Conservation (phyloP, 1,139 yeast genomes). For the Saccharomyces hybrid region DNA sequence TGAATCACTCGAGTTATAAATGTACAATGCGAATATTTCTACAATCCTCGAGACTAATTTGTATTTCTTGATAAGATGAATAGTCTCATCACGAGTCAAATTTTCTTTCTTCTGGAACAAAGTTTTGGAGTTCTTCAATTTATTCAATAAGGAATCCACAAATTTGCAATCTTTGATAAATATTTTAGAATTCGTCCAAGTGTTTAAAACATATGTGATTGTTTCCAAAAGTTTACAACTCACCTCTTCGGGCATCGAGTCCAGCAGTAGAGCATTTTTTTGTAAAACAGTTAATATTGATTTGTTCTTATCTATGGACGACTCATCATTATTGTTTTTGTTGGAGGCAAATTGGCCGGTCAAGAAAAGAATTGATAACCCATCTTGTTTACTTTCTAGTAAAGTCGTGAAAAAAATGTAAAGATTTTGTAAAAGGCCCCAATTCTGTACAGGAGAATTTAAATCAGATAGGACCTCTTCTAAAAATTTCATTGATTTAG, state of each 20-base stretch:
- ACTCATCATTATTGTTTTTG: conserved; percentile 3
- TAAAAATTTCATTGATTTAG: conserved; percentile 52
- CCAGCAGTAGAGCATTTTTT: conserved; percentile 45
- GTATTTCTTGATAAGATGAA: conserved; percentile 45
- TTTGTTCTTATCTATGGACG: conserved; percentile 11
- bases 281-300: conserved; percentile 54
- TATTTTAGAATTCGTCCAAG: conserved; percentile 58
- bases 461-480: conserved; percentile 54
- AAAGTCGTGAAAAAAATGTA: conserved; percentile 73
- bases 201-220: conserved; percentile 55
- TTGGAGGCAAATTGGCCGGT: conserved; percentile 53
- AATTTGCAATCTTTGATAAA: conserved; percentile 45
- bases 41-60: conserved; percentile 59
- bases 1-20: conserved; percentile 51
- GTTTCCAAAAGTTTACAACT: conserved; percentile 53
- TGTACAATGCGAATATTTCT: conserved; percentile 65
- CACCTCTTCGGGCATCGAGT: conserved; percentile 50
- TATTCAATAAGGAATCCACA: conserved; percentile 42
- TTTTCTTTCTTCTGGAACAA: conserved; percentile 13
- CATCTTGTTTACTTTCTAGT: conserved; percentile 76
- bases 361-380: conserved; percentile 66
- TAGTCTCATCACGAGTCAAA: conserved; percentile 24
- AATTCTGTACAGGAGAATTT: conserved; percentile 51
- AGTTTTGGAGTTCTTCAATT: conserved; percentile 26
- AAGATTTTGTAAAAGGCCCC: conserved; percentile 47